Evolutionary conservation across 345 rosid species (phyloP).

Genomic region (Heritiera littoralis): DNA sequence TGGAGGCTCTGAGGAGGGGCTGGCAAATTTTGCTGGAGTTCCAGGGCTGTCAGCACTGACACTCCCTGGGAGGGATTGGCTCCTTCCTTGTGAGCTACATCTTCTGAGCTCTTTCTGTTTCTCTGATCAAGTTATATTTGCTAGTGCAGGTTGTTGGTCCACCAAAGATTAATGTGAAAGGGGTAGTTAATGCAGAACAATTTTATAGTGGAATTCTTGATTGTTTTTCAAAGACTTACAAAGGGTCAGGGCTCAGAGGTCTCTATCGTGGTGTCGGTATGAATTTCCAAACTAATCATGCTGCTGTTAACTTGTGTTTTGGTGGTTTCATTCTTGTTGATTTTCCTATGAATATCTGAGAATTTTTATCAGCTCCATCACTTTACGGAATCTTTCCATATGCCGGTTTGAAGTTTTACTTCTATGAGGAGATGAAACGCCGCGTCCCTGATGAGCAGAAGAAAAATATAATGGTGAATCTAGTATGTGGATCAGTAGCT

Average conservation of each 20-base stretch:
- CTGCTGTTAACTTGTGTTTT: conserved; percentile 18
- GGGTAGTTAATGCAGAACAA: conserved; percentile 40
- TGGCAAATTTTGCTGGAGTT: not conserved
- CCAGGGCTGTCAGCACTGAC: not conserved
- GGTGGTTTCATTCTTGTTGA: conserved; percentile 2
- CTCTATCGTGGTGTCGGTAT: conserved; percentile 96
- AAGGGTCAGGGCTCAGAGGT: conserved; percentile 74
- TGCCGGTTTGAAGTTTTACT: conserved; percentile 96
- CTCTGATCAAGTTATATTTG: conserved; percentile 21
- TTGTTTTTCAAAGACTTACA: conserved; percentile 77
- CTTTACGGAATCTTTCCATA: conserved; percentile 94
- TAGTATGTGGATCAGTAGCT: conserved; percentile 83
- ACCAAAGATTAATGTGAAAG: conserved; percentile 42
- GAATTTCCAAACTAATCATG: conserved; percentile 23
- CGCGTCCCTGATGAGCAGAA: conserved; percentile 75
- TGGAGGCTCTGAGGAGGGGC: not conserved
- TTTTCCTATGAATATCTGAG: conserved; percentile 21
- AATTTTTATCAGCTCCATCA: conserved; percentile 68
- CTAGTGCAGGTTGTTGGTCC: conserved; percentile 67
- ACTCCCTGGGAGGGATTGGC: conserved; percentile 7
- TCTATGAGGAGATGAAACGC: conserved; percentile 93
- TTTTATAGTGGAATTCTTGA: conserved; percentile 71
- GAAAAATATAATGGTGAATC: conserved; percentile 70
- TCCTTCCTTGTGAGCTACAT: not conserved
- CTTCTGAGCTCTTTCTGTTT: conserved; percentile 10